Evolutionary conservation across 176 grass and related monocot species (phyloP), one percentile per base, ranked within the genome.

Genomic region (Pontederia crassipes): DNA sequence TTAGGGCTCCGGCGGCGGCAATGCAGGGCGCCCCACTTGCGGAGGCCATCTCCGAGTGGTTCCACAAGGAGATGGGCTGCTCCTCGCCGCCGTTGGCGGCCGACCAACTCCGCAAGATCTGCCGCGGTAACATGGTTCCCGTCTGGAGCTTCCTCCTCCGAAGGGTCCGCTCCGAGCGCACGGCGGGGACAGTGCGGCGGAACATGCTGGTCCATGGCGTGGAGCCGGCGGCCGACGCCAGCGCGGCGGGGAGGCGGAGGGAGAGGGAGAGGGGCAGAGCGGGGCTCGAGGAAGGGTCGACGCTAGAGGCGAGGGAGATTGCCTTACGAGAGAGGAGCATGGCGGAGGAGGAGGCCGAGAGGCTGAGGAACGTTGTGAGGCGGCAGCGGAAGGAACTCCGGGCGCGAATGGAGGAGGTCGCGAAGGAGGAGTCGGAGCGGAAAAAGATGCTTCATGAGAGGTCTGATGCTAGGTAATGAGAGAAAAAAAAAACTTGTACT

Each of bases 51-150:
- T 72, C 92, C 63, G 93, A 98, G 79, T 98, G 93, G 93, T 71
- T 98, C 24, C 93, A 92, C 69, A 83, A 89, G 66, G 93, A 98
- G 82, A 98, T 98, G 93, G 93, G 93, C 8, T 92, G 83, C 81
- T 88, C 93, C 11, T 88, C 82, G 60, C 63, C 93, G 9, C 78
- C 76, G 18, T 87, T 87, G 6, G 76, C 93, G 1, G 70, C 82
- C 17, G 93, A 98, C 12, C 93, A 92, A 74, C 81, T 98, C 4
- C 93, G 84, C 79, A 98, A 98, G 87, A 98, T 98, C 93, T 98
- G 93, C 82, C 84, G 93, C 49, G 93, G 93, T 54, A 98, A 98
- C 77, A 98, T 98, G 93, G 82, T 92, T 71, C 93, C 87, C 17
- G 71, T 92, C 45, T 92, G 93, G 93, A 76, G 76, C 59, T 98